Conservation (phyloP, 495 filamentous ascomycete genomes). For the Podospora comata region DNA sequence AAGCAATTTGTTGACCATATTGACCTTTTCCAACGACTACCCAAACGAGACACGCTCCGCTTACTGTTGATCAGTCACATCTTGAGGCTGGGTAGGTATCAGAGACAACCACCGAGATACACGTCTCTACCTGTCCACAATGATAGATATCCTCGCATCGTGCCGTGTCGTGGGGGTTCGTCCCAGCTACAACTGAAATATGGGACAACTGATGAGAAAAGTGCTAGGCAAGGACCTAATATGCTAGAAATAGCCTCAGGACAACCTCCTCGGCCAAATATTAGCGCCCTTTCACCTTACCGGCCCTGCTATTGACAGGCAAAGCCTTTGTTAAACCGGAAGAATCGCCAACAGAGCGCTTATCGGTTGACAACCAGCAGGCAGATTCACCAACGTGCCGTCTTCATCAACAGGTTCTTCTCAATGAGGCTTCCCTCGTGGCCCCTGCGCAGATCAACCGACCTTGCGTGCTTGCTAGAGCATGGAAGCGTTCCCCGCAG, state of each 20-base stretch:
- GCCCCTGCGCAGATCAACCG: constrained; percentile 15
- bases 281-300: constrained; percentile 14
- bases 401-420: not conserved
- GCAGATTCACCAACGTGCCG: not conserved
- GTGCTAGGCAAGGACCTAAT: not conserved
- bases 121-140: not conserved
- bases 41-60: not conserved
- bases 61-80: not conserved
- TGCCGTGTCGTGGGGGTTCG: constrained; percentile 9
- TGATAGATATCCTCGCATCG: not conserved
- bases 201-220: not conserved
- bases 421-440: not conserved
- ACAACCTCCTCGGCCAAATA: constrained; percentile 1
- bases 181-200: not conserved
- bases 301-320: constrained; percentile 5
- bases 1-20: not conserved
- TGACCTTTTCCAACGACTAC: not conserved
- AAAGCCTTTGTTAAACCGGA: not conserved
- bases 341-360: not conserved
- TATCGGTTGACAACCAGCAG: not conserved
- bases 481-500: constrained; percentile 3
- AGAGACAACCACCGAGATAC: not conserved
- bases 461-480: not conserved
- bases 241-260: constrained; percentile 6
- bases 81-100: not conserved